Base-by-base conservation (phyloP, 2,329 filamentous ascomycete species). In the Aspergillus nomiae region DNA sequence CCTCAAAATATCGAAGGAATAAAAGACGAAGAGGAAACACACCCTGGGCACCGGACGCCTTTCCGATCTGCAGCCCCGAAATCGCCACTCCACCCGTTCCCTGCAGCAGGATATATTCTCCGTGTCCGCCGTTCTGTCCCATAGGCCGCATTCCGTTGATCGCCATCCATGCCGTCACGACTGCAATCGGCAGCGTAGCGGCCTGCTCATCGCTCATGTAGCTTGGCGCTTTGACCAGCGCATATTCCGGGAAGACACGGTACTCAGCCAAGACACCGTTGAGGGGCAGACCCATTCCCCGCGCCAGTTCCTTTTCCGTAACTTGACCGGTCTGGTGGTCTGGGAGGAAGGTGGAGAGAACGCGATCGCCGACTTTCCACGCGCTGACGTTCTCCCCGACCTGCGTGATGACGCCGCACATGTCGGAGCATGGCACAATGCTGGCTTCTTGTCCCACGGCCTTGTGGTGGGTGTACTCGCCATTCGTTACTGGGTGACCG, bases 351-450 rank as follows among this genome's bases (percentile, higher is more conserved):
- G 86, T 90, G 24, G 85, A 85, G 60, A 90, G 82, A 45, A 92
- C 89, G n/a, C 88, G 85, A 62, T 90, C 86, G 62, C 89, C 89
- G 19, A 79, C 76, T 59, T 82, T 80, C 79, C 86, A 86, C 7
- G 78, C 77, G 3, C 76, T 72, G 11, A 80, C 77, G n/a, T 77
- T 79, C 21, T 80, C 73, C 38, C 85, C 85, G 34, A 84, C 69
- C 16, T 81, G 74, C 2, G 85, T 78, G 53, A 92, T 80, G 10
- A 82, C 81, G 51, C 89, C 90, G 76, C 88, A 90, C 83, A 90
- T 90, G 75, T 92, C 90, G 26, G 88, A 90, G 75, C 87, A 89
- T 1, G 89, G 88, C 1, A 91, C 86, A 14, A 91, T 69, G 60
- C 73, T 57, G 58, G 74, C 58, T 56, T 70, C 65, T 63, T 78